Conservation (phyloP, 768 basidiomycete species). For the Suillus cothurnatus region DNA sequence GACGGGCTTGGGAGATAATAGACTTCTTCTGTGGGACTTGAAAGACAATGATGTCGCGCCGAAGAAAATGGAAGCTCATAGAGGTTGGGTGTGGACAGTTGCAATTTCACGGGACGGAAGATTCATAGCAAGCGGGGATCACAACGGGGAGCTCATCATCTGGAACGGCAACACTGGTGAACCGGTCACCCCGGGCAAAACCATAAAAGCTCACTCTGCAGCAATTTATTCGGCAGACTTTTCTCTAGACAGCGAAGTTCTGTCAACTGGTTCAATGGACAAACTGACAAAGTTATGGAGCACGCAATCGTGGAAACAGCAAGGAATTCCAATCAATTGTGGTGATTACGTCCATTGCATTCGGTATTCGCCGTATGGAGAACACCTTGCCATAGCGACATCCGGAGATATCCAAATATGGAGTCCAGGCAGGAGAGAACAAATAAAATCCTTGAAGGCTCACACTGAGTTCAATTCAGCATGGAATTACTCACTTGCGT, state of each 20-base stretch:
- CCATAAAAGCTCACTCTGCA: background rate
- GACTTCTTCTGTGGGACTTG: conserved; percentile 4
- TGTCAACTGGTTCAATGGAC: background rate
- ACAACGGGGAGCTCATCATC: background rate
- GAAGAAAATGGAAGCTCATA: background rate
- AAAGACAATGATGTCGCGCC: background rate
- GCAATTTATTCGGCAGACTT: background rate
- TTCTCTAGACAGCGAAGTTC: background rate
- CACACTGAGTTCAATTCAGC: background rate
- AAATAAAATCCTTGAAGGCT: background rate
- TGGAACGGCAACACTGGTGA: background rate
- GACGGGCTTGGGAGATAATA: background rate
- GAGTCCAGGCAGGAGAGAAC: background rate
- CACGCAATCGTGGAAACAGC: background rate
- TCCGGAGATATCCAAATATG: background rate
- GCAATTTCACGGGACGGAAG: background rate
- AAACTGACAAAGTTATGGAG: background rate
- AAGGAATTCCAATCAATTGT: background rate
- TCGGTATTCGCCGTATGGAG: background rate
- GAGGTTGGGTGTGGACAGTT: background rate
- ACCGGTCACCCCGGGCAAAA: background rate
- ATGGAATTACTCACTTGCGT: background rate
- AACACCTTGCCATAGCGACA: background rate
- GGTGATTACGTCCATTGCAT: background rate
- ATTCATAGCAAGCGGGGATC: background rate